A percentile compares a stretch with the other conserved stretches of the same genome.
Evolutionary conservation across 306 rosid genomes (phyloP).

Genomic region (Vachellia pachyceras): DNA sequence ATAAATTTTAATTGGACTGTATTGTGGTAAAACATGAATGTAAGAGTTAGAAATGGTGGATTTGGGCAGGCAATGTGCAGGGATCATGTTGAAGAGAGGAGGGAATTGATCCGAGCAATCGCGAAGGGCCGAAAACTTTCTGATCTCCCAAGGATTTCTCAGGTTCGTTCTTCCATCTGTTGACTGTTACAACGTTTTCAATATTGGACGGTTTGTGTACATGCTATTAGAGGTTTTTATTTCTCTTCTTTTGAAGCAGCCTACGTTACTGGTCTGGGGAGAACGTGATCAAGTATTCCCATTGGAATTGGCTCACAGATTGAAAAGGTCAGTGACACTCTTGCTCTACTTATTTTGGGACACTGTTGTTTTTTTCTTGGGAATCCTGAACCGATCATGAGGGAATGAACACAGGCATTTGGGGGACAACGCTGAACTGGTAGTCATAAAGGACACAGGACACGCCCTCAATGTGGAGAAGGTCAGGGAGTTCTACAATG

Average conservation of each 20-base stretch:
- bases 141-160: conserved; percentile 69
- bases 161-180: conserved; percentile 49
- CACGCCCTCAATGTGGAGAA: conserved; percentile 71
- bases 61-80: conserved; percentile 72
- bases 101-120: conserved; percentile 69
- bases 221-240: not conserved
- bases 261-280: conserved; percentile 84
- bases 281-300: conserved; percentile 78
- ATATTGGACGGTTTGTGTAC: not conserved
- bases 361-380: not conserved
- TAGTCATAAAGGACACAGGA: conserved; percentile 69
- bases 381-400: conserved; percentile 9
- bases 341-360: not conserved
- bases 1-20: not conserved
- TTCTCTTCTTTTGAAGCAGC: conserved; percentile 23
- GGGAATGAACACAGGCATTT: conserved; percentile 57
- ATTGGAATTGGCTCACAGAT: conserved; percentile 69
- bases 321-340: conserved; percentile 57
- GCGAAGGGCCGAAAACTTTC: conserved; percentile 63
- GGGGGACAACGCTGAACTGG: conserved; percentile 73
- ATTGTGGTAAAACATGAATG: conserved; percentile 3
- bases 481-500: conserved; percentile 59
- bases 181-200: too few species aligned
- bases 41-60: conserved; percentile 25
- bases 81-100: conserved; percentile 67